Evolutionary conservation across 805 yeast genomes (phyloP).

Genomic region (Wickerhamomyces queroliae): DNA sequence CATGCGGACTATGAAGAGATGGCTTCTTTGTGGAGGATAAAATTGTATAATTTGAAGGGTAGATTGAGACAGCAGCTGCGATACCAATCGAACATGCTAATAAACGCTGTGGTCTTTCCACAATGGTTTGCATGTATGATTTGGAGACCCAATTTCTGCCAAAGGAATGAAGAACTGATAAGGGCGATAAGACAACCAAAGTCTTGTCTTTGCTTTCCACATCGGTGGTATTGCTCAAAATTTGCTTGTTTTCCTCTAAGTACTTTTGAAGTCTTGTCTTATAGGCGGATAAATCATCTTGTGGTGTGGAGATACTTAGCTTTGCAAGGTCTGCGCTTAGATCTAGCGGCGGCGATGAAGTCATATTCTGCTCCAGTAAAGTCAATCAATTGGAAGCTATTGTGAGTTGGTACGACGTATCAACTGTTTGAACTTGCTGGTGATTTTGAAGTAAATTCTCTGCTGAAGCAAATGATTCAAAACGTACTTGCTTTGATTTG

Average conservation of each 20-base stretch:
- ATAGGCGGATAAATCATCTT: slow-evolving; percentile 32
- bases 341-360: too few relatives aligned
- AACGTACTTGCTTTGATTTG: too few relatives aligned
- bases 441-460: too few relatives aligned
- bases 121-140: slow-evolving; percentile 58
- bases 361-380: too few relatives aligned
- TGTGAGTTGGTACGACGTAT: too few relatives aligned
- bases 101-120: slow-evolving; percentile 78
- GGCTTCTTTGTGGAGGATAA: slow-evolving; percentile 41
- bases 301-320: neutral
- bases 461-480: too few relatives aligned
- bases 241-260: slow-evolving; percentile 32
- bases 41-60: slow-evolving; percentile 52
- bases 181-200: slow-evolving; percentile 60
- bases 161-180: slow-evolving; percentile 65
- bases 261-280: slow-evolving; percentile 38
- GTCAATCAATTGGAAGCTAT: too few relatives aligned
- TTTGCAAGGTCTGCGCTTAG: neutral
- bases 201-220: slow-evolving; percentile 42
- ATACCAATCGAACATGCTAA: slow-evolving; percentile 75
- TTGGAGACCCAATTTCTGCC: slow-evolving; percentile 75
- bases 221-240: slow-evolving; percentile 27
- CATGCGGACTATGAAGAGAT: slow-evolving; percentile 52
- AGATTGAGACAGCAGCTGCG: slow-evolving; percentile 66
- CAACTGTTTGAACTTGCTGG: too few relatives aligned